phyloP scores from a whole-genome alignment of 257 asterid genomes.

The Fraxinus pennsylvanica region DNA sequence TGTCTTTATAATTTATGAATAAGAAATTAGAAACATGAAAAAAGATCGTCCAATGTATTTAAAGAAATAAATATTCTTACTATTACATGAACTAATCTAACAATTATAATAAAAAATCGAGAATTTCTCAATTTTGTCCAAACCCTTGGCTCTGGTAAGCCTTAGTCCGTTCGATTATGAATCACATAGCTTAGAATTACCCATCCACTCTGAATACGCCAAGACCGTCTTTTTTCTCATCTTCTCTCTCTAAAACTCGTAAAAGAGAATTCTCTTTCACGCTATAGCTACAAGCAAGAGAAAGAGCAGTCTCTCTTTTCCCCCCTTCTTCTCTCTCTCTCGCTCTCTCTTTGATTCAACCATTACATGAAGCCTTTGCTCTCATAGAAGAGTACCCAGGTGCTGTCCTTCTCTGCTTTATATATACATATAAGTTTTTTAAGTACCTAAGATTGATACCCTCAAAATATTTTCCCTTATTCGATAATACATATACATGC shows the following conservation, averaged over 20 bases:
- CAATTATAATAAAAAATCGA: background rate
- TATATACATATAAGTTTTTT: conserved; percentile 17
- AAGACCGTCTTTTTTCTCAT: conserved; percentile 2
- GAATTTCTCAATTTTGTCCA: background rate
- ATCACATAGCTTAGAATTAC: conserved; percentile 5
- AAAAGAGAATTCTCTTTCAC: conserved; percentile 26
- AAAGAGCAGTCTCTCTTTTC: background rate
- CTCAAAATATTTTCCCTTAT: conserved; percentile 21
- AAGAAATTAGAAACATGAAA: too few species aligned
- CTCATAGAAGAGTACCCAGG: conserved; percentile 37
- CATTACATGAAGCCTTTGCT: conserved; percentile 38
- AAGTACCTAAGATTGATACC: background rate
- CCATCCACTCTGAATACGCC: background rate
- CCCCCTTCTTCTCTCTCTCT: background rate
- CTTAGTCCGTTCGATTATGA: background rate
- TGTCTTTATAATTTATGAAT: too few species aligned
- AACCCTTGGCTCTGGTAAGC: background rate
- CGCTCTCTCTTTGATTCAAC: conserved; percentile 38
- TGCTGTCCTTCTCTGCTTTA: conserved; percentile 20
- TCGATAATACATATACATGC: conserved; percentile 33
- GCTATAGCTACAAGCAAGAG: conserved; percentile 17
- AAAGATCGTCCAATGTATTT: background rate
- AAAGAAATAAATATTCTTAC: too few species aligned
- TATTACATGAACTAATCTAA: too few species aligned
- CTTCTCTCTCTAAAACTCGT: conserved; percentile 30